Evolutionary conservation across 768 basidiomycete species (phyloP), one percentile per base, ranked within the genome.

Genomic region (Nevesoporus exiguus): DNA sequence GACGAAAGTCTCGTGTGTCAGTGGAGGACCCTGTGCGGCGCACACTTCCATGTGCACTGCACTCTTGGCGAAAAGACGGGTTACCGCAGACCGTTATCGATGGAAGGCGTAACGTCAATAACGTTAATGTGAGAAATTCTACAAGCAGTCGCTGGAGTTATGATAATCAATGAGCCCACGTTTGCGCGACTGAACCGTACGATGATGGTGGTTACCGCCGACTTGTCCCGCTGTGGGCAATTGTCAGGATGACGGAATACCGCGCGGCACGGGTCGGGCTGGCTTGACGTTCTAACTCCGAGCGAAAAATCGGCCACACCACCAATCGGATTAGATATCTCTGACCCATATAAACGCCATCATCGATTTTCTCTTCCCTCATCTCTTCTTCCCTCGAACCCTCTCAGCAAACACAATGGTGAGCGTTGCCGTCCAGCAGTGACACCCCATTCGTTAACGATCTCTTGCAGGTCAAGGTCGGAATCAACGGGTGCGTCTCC

Each of bases 401-500:
- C 24, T 31, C 40, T 21, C 49, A 54, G 22, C 54, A 51, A 19
- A 14, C 31, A 66, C 49, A 57, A 70, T 70, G 69, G 69, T 70
- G 34, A 54, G 69, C 17, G 9, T 44, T 21, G 15, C 7, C 29
- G 2, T 17, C 8, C 9, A 31, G n/a, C 15, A 6, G 1, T 1
- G 7, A 17, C 1, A 3, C 36, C 33, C 1, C 6, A n/a, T 22
- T 57, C 37, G 25, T 43, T 69, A 0, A 69, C 11, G 2, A 27
- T 17, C 1, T 24, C 4, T 37, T 31, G 6, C 41, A 77, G 72
- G 86, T 93, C 77, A 89, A 91, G 76, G 93, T 94, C 72, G 94
- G 94, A 65, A 97, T 97, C 80, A 97, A 97, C 77, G 93, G 93
- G 92, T 95, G 77, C 62, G 83, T 62, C 34, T 49, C 52, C 19